These are phyloP conservation scores for Cladochytrium replicatum DNA, from an alignment of 192 early-diverging fungal species.

Conservation along the genomic window DNA sequence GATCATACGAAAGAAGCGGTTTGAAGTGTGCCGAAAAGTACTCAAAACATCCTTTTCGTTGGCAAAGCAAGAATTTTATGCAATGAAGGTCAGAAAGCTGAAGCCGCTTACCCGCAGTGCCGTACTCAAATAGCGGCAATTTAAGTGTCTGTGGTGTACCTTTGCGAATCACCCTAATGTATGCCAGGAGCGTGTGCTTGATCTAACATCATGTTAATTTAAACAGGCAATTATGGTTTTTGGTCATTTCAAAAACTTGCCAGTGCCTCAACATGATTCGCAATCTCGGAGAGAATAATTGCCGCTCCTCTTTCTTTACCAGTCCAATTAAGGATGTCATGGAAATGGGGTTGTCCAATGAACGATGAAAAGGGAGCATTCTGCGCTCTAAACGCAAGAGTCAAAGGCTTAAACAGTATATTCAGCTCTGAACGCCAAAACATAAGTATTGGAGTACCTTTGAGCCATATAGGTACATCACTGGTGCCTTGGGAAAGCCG, in stretches of 20 bases:
- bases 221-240: conserved; percentile 1
- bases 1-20: conserved; percentile 17
- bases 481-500: conserved; percentile 23
- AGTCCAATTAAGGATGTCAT: conserved; percentile 9
- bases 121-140: conserved; percentile 35
- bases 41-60: conserved; percentile 20
- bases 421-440: conserved; percentile 23
- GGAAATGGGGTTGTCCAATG: conserved; percentile 29
- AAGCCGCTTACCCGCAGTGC: conserved; percentile 17
- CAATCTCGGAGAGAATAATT: conserved; percentile 21
- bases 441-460: conserved; percentile 1
- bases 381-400: conserved; percentile 1
- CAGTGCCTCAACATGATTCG: conserved; percentile 21
- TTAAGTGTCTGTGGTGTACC: conserved; percentile 29
- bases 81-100: conserved; percentile 11
- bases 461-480: conserved; percentile 30
- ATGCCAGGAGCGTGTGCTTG: conserved; percentile 22
- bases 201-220: conserved; percentile 11
- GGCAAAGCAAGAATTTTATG: not conserved
- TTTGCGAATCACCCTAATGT: conserved; percentile 31
- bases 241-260: conserved; percentile 11
- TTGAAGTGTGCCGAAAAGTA: conserved; percentile 29
- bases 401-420: conserved; percentile 21
- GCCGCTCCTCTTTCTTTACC: conserved; percentile 18
- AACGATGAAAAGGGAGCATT: not conserved